A percentile compares a stretch with the other conserved stretches of the same genome.
Evolutionary conservation across 176 grass and related monocot genomes (phyloP).

Genomic region (sorghum (Sorghum bicolor)): DNA sequence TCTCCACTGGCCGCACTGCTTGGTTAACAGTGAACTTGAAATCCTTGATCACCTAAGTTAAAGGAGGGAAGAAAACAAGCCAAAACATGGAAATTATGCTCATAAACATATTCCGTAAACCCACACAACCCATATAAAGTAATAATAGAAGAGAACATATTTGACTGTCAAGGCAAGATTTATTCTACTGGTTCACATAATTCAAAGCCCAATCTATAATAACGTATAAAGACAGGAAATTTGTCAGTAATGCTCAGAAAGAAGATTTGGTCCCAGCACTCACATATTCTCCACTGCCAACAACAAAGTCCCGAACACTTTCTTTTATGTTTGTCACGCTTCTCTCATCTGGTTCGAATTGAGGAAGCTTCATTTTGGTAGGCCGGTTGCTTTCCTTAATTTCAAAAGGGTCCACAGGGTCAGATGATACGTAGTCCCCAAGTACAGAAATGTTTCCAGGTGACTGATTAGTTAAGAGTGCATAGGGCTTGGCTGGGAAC

Average conservation of each 20-base stretch:
- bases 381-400: conserved; percentile 78
- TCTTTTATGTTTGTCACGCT: conserved; percentile 75
- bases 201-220: background rate
- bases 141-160: conserved; percentile 1
- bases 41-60: conserved; percentile 83
- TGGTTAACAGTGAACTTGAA: conserved; percentile 93
- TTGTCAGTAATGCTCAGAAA: background rate
- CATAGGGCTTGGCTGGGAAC: conserved; percentile 89
- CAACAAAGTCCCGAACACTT: conserved; percentile 75
- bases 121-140: background rate
- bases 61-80: background rate
- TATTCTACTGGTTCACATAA: background rate
- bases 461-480: conserved; percentile 48
- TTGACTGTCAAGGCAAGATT: conserved; percentile 11
- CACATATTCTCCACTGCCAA: conserved; percentile 95
- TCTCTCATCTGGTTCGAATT: conserved; percentile 61
- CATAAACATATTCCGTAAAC: conserved; percentile 4
- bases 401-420: conserved; percentile 87
- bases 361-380: conserved; percentile 82
- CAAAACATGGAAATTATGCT: background rate
- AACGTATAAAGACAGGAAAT: background rate
- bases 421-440: conserved; percentile 82
- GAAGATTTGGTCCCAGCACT: conserved; percentile 31
- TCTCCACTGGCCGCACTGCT: conserved; percentile 85
- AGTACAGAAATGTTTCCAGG: conserved; percentile 77